These are phyloP conservation scores for Rubroboletus pulcherrimus DNA, from an alignment of 768 basidiomycete genomes.

Conservation along the genomic window DNA sequence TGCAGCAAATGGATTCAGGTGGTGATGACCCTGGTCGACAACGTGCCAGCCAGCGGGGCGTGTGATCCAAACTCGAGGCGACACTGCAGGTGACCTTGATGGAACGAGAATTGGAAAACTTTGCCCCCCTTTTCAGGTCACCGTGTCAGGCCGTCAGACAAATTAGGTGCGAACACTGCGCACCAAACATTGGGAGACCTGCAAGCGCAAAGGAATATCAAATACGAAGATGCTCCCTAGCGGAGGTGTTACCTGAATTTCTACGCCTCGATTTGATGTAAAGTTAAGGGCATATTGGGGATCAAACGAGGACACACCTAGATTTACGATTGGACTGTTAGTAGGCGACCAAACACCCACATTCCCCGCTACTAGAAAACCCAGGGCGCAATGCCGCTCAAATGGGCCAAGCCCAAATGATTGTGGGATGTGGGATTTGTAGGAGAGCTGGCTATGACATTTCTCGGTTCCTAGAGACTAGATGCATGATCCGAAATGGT, in stretches of 20 bases:
- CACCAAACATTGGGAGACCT: conserved; percentile 4
- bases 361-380: background rate
- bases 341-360: background rate
- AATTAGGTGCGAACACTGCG: conserved; percentile 14
- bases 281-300: conserved; percentile 7
- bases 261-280: conserved; percentile 11
- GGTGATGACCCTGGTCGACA: conserved; percentile 4
- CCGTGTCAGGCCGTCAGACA: conserved; percentile 6
- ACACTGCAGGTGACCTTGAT: conserved; percentile 9
- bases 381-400: background rate
- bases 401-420: background rate
- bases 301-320: conserved; percentile 6
- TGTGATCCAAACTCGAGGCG: conserved; percentile 20
- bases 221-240: conserved; percentile 16
- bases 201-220: conserved; percentile 16
- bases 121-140: background rate
- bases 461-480: background rate
- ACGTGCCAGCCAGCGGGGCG: conserved; percentile 14
- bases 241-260: background rate
- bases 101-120: conserved; percentile 11
- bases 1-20: background rate
- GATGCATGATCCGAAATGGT: background rate
- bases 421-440: background rate
- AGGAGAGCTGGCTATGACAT: background rate
- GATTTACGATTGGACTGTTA: background rate